Conservation (phyloP, 345 rosid genomes). For the Acer saccharum region DNA sequence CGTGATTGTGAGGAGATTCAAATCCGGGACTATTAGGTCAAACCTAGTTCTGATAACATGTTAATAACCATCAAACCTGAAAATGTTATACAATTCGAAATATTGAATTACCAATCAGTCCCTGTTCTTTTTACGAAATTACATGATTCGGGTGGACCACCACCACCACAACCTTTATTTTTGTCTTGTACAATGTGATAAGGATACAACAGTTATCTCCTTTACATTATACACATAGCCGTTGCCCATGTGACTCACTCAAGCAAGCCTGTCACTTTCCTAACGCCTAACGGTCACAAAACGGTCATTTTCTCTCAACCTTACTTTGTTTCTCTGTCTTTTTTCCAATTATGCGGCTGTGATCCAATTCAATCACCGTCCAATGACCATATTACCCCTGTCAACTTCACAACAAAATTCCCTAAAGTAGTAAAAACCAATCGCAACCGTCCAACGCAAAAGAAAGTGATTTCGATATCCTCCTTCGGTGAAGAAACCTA, state of each 20-base stretch:
- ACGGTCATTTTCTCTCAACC: conserved; percentile 31
- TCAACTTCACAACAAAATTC: not conserved
- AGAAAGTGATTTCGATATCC: not conserved
- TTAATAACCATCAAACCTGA: too few relatives aligned
- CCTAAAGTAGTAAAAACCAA: not conserved
- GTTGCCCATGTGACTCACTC: conserved; percentile 13
- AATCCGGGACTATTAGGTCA: too few relatives aligned
- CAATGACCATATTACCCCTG: conserved; percentile 21
- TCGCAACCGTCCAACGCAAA: conserved; percentile 26
- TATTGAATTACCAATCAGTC: not conserved
- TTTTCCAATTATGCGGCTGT: not conserved
- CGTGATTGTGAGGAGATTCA: too few relatives aligned
- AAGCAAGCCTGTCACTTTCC: conserved; percentile 26
- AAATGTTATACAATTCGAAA: too few relatives aligned
- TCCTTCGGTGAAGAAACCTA: not conserved
- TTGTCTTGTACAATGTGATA: too few relatives aligned
- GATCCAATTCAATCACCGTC: not conserved
- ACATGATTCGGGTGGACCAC: not conserved
- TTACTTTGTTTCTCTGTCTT: not conserved
- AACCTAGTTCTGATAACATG: too few relatives aligned
- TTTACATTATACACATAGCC: conserved; percentile 15
- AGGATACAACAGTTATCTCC: not conserved
- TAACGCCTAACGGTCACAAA: conserved; percentile 48
- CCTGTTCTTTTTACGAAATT: too few relatives aligned
- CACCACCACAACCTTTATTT: not conserved